These are phyloP conservation scores for Musa balbisiana DNA, from an alignment of 202 grass and related monocot genomes.

Conservation along the genomic window DNA sequence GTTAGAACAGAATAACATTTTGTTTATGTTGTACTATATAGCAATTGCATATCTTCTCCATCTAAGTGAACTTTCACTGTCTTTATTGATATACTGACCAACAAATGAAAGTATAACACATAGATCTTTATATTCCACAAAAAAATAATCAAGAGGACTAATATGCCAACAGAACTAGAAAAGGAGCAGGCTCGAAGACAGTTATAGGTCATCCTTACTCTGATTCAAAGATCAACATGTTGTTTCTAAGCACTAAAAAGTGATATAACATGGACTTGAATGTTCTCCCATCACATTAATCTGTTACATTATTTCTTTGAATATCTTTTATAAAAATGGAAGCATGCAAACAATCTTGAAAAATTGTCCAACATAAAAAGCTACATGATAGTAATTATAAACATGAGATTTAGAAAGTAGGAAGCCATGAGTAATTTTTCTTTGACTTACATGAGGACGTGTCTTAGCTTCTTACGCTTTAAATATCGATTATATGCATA, in stretches of 20 bases:
- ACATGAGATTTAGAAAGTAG: neutral
- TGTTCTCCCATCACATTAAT: neutral
- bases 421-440: neutral
- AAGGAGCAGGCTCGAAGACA: neutral
- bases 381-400: neutral
- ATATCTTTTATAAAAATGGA: neutral
- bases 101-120: too few relatives aligned
- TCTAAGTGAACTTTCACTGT: too few relatives aligned
- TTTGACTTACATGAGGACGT: slow-evolving; percentile 57
- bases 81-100: too few relatives aligned
- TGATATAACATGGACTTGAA: neutral
- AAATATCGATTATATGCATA: slow-evolving; percentile 64
- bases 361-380: neutral
- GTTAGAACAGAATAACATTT: too few relatives aligned
- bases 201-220: neutral
- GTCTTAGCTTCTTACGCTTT: slow-evolving; percentile 56
- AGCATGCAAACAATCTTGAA: neutral
- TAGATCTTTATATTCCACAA: too few relatives aligned
- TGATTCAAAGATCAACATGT: too few relatives aligned
- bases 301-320: neutral
- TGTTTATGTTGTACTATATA: too few relatives aligned
- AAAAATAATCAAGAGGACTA: neutral
- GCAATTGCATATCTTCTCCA: too few relatives aligned
- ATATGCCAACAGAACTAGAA: neutral
- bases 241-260: neutral